phyloP scores from a whole-genome alignment of 352 stramenopile species.

The Globisporangium radiosum region DNA sequence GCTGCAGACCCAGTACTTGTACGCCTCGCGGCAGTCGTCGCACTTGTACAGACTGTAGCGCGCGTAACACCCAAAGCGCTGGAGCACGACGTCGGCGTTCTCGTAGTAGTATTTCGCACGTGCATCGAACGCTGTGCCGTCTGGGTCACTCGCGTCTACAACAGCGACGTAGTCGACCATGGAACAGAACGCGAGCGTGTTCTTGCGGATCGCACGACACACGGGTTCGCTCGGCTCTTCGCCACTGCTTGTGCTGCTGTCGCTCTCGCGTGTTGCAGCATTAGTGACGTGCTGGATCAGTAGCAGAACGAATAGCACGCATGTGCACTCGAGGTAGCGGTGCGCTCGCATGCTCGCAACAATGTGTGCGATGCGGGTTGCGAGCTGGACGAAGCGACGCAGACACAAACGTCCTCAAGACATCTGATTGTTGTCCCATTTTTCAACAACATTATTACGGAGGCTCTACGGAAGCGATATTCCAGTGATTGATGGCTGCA shows the following conservation, averaged over 20 bases:
- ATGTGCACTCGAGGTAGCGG: neutral
- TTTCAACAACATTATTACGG: no score
- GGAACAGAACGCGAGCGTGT: constrained; percentile 72
- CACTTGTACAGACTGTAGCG: constrained; percentile 80
- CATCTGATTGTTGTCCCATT: no score
- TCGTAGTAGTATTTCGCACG: constrained; percentile 73
- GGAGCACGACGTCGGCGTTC: constrained; percentile 74
- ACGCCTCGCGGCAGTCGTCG: constrained; percentile 79
- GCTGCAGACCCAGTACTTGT: constrained; percentile 87
- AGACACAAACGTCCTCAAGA: no score
- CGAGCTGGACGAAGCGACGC: no score
- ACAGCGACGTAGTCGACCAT: constrained; percentile 82
- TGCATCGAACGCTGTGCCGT: constrained; percentile 42
- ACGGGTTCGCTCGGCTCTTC: constrained; percentile 43
- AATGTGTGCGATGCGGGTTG: no score
- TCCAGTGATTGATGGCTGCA: no score
- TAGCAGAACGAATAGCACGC: neutral
- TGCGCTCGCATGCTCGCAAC: neutral
- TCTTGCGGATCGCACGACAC: constrained; percentile 44
- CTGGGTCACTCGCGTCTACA: constrained; percentile 43
- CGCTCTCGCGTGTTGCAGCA: constrained; percentile 1
- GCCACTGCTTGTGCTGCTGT: constrained; percentile 10
- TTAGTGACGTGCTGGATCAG: neutral
- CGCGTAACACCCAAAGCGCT: constrained; percentile 73
- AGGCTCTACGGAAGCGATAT: no score